Evolutionary conservation across 2,329 filamentous ascomycete genomes (phyloP).

Genomic region (Exophiala aquamarina): DNA sequence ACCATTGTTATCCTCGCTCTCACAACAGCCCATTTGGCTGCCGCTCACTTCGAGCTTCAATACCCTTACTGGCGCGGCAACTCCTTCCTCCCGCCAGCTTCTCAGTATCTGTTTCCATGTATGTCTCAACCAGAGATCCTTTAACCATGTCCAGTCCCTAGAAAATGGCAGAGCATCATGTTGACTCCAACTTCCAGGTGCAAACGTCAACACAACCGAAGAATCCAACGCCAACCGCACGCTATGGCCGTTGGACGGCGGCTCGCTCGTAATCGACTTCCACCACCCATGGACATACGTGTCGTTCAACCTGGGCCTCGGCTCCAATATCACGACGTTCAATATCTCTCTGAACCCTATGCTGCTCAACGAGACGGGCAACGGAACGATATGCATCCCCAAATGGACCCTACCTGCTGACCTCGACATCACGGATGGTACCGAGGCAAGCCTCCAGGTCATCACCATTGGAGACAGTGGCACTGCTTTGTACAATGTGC

Average conservation of each 20-base stretch:
- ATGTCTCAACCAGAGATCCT: too few relatives aligned
- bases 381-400: slow-evolving; percentile 48
- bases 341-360: slow-evolving; percentile 44
- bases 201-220: too few relatives aligned
- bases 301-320: slow-evolving; percentile 49
- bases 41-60: too few relatives aligned
- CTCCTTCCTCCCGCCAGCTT: too few relatives aligned
- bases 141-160: too few relatives aligned
- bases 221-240: slow-evolving; percentile 44
- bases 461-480: slow-evolving; percentile 44
- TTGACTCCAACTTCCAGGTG: too few relatives aligned
- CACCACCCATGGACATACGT: slow-evolving; percentile 46
- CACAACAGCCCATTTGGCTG: too few relatives aligned
- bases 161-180: too few relatives aligned
- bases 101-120: too few relatives aligned
- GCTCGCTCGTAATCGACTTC: slow-evolving; percentile 42
- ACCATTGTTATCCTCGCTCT: too few relatives aligned
- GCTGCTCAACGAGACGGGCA: slow-evolving; percentile 48
- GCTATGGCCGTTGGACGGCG: slow-evolving; percentile 46
- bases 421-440: slow-evolving; percentile 34
- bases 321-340: slow-evolving; percentile 41
- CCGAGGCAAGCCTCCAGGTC: slow-evolving; percentile 46
- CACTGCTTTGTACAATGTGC: slow-evolving; percentile 48
- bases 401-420: slow-evolving; percentile 34
- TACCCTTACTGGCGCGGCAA: too few relatives aligned